Percentiles rank a stretch among this genome's conserved stretches.
Conservation (phyloP, 2,329 filamentous ascomycete species). For the Drechslerella stenobrocha region DNA sequence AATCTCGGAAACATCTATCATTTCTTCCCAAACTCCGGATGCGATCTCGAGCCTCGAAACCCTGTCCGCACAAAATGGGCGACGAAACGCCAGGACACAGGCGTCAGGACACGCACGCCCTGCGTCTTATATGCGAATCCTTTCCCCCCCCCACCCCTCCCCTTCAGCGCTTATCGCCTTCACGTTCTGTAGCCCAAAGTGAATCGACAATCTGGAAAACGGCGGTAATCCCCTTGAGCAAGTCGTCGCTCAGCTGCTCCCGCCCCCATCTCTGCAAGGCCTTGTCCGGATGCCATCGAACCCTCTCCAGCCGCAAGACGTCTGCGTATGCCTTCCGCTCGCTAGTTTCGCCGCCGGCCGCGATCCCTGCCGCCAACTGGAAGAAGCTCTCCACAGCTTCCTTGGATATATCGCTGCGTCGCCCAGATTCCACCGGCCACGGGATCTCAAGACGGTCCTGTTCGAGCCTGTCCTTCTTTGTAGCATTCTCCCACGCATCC, state of each 20-base stretch:
- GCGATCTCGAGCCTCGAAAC: conserved; percentile 3
- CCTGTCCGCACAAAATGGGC: too few species aligned
- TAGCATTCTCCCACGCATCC: conserved; percentile 64
- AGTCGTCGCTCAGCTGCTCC: conserved; percentile 67
- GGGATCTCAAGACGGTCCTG: conserved; percentile 60
- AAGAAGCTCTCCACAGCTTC: conserved; percentile 72
- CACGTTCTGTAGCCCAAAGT: conserved; percentile 64
- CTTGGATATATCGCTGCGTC: conserved; percentile 62
- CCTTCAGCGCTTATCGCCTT: conserved; percentile 23
- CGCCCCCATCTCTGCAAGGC: conserved; percentile 85
- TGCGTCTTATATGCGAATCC: conserved; percentile 1
- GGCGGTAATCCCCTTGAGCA: conserved; percentile 79
- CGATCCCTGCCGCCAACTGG: conserved; percentile 59
- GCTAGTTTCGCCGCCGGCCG: conserved; percentile 49
- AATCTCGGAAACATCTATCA: conserved; percentile 30
- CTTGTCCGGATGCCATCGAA: conserved; percentile 97
- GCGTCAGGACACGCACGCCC: conserved; percentile 9
- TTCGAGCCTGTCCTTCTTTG: conserved; percentile 53
- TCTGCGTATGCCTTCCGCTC: conserved; percentile 54
- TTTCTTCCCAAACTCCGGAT: conserved; percentile 7
- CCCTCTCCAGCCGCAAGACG: conserved; percentile 77
- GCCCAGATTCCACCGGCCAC: conserved; percentile 74
- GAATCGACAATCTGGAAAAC: conserved; percentile 89
- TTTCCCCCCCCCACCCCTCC: not conserved
- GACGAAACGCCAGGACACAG: too few species aligned